Evolutionary conservation across 371 early-diverging fungal genomes (phyloP), one percentile per base, ranked within the genome.

Genomic region (Apophysomyces elegans): DNA sequence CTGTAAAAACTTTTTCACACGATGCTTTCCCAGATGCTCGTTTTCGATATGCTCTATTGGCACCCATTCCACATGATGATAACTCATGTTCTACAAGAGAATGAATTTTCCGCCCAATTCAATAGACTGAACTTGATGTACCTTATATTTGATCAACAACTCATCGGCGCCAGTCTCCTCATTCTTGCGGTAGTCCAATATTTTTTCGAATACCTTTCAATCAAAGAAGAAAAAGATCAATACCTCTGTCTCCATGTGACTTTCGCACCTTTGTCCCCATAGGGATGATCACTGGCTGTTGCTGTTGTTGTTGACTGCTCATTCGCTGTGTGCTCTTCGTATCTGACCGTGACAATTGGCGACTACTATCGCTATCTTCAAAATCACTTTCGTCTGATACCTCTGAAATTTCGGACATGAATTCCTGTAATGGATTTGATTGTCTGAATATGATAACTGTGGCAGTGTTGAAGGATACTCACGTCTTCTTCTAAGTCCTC

Each of bases 11-110:
- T 90, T 88, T 65, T 92, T 88, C 59, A 93, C 85, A 59, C 95
- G 88, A 76, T 89, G 84, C 74, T 92, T 90, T 62, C 93, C 90
- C 50, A 88, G 70, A 77, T 89, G 81, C 68, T 92, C 87, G 56
- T 82, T 72, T 68, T 91, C 89, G 45, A 96, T 86, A 36, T 75
- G 80, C 26, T 79, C 71, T 47, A 86, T 67, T 11, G 87, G 82
- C 1, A 96, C 86, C 95, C 96, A 96, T 63, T 94, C 93, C 4
- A 90, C 87, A 70, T 95, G 95, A 57, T 87, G 82, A 72, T 91
- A 95, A 77, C 91, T 90, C 76, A 90, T 85, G 68, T 84, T 74
- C 81, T 85, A 67, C 38, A 41, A 37, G 46, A 18, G n/a, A 35
- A 16, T 41, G 35, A 14, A 35, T 16, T 21, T 26, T 26, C 32